Evolutionary conservation across 1,139 yeast genomes (phyloP).

Genomic region (Sugiyamaella xylanicola): DNA sequence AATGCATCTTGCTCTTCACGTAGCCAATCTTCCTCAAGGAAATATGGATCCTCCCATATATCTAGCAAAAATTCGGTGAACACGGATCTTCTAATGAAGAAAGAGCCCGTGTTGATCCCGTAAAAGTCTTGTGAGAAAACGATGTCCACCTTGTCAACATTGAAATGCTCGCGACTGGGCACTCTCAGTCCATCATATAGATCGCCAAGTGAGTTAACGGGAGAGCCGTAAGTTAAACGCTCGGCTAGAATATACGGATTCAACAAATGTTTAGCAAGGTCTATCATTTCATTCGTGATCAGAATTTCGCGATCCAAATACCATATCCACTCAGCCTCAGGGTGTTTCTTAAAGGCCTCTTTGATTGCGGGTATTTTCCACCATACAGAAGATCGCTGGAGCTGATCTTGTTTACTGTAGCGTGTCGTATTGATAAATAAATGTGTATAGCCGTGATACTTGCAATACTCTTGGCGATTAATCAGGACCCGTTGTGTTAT

Average conservation of each 20-base stretch:
- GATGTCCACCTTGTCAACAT: conserved; percentile 29
- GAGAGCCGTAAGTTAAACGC: conserved; percentile 32
- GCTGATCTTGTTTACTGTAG: conserved; percentile 25
- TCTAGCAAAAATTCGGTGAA: conserved; percentile 29
- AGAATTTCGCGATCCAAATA: conserved; percentile 41
- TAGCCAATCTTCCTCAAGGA: conserved; percentile 22
- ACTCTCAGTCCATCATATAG: conserved; percentile 27
- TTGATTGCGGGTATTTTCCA: conserved; percentile 39
- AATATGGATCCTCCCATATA: conserved; percentile 29
- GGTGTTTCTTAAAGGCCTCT: conserved; percentile 35
- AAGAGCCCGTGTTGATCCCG: conserved; percentile 42
- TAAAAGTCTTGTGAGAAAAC: conserved; percentile 34
- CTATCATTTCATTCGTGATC: conserved; percentile 37
- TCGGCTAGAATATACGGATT: conserved; percentile 35
- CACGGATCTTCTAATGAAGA: conserved; percentile 38
- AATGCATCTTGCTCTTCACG: conserved; percentile 35
- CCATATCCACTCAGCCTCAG: conserved; percentile 44
- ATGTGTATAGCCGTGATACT: conserved; percentile 40
- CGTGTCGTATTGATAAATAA: conserved; percentile 37
- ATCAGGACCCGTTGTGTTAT: conserved; percentile 32
- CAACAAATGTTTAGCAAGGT: conserved; percentile 39
- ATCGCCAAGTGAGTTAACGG: conserved; percentile 27
- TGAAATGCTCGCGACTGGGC: conserved; percentile 28
- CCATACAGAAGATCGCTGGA: conserved; percentile 34
- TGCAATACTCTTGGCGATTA: conserved; percentile 41